These are phyloP conservation scores for Pichia ethanolica DNA, from an alignment of 805 yeast genomes.

Conservation along the genomic window DNA sequence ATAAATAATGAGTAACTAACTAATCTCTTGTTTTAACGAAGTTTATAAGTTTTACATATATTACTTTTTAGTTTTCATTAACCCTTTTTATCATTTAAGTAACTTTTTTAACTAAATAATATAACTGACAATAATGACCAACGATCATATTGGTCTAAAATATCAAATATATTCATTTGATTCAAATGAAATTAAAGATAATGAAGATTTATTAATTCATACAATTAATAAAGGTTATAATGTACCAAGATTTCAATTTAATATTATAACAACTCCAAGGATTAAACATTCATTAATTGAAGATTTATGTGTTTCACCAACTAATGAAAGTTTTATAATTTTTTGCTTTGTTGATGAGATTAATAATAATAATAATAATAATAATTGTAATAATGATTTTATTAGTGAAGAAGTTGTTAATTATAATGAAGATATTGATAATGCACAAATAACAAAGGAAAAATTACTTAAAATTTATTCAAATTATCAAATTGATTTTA, in stretches of 20 bases:
- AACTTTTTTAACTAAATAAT: no score
- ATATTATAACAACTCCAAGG: constrained; percentile 35
- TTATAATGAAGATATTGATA: constrained; percentile 9
- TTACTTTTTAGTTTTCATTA: no score
- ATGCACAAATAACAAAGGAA: constrained; percentile 14
- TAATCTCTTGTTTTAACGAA: no score
- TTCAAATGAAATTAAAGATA: not conserved
- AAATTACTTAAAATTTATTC: constrained; percentile 14
- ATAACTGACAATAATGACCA: not conserved
- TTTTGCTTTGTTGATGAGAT: constrained; percentile 20
- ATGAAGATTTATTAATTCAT: constrained; percentile 20
- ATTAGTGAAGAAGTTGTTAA: no score
- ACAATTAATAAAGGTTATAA: constrained; percentile 46
- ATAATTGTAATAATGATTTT: not conserved
- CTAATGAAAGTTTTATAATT: constrained; percentile 18
- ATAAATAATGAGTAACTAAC: no score
- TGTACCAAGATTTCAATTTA: constrained; percentile 38
- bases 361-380: not conserved
- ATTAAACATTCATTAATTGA: constrained; percentile 26
- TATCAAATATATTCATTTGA: constrained; percentile 6
- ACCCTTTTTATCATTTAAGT: no score
- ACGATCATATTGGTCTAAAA: not conserved
- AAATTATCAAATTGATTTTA: constrained; percentile 12
- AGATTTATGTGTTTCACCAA: constrained; percentile 22
- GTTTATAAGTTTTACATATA: no score